Evolutionary conservation across 2,329 filamentous ascomycete genomes (phyloP).

Genomic region (Hirsutella rhossiliensis): DNA sequence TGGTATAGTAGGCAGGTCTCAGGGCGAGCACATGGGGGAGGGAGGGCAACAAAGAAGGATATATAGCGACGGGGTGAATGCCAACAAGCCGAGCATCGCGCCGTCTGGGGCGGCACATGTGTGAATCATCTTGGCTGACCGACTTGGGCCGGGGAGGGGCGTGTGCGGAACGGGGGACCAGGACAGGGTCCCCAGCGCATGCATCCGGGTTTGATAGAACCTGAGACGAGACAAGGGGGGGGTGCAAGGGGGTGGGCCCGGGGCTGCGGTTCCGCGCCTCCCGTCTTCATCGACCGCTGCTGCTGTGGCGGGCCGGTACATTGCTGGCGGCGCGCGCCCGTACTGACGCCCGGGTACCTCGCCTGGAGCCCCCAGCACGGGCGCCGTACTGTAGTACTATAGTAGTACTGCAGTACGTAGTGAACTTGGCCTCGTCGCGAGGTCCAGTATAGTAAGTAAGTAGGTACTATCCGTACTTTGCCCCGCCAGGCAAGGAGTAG

Average conservation of each 20-base stretch:
- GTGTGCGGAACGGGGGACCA: not conserved
- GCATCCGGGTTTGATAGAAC: not conserved
- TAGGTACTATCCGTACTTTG: no score
- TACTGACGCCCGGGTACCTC: no score
- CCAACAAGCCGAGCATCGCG: not conserved
- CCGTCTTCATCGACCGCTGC: not conserved
- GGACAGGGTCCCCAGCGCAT: not conserved
- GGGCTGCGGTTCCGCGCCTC: not conserved
- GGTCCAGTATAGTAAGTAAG: no score
- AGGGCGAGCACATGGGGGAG: not conserved
- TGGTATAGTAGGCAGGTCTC: not conserved
- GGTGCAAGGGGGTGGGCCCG: not conserved
- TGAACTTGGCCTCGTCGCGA: no score
- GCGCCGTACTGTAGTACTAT: no score
- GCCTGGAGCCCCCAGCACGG: no score
- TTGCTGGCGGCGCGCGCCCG: no score
- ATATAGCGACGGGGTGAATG: conserved; percentile 5
- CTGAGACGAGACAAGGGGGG: not conserved
- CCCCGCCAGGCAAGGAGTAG: no score
- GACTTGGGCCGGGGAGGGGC: conserved; percentile 1
- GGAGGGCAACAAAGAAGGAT: conserved; percentile 3
- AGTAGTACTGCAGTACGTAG: no score
- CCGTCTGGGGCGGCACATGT: conserved; percentile 11
- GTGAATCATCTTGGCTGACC: conserved; percentile 7
- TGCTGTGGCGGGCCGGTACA: no score